Evolutionary conservation across 768 basidiomycete species (phyloP).

Genomic region (Lactarius sanguifluus): DNA sequence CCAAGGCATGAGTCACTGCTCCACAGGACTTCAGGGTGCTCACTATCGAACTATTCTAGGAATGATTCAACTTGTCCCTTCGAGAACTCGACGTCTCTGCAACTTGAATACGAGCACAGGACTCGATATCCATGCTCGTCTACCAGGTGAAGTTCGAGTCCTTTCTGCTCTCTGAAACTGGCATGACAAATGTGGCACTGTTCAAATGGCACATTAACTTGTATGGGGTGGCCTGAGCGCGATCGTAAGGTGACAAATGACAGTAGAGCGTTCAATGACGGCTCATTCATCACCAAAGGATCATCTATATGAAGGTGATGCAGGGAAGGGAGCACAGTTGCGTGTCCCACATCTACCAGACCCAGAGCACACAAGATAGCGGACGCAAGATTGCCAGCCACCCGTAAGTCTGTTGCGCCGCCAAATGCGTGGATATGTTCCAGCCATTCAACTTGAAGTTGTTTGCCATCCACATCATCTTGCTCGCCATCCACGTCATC

Average conservation of each 20-base stretch:
- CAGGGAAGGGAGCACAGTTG: not conserved
- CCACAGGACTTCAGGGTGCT: not conserved
- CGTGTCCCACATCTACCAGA: not conserved
- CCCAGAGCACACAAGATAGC: not conserved
- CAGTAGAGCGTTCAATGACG: not conserved
- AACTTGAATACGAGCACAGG: not conserved
- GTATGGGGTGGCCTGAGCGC: not conserved
- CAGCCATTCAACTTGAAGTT: too few relatives aligned
- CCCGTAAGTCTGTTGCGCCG: not conserved
- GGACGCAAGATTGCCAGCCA: not conserved
- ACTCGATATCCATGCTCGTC: not conserved
- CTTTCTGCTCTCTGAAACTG: not conserved
- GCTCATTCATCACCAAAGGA: not conserved
- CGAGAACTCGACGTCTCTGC: not conserved
- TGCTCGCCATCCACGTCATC: not conserved
- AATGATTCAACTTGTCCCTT: not conserved
- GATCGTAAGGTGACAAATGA: not conserved
- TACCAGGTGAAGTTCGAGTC: not conserved
- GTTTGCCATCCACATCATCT: not conserved
- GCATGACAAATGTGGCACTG: not conserved
- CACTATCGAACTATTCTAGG: not conserved
- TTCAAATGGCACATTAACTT: not conserved
- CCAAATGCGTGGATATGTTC: not conserved
- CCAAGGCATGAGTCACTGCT: fast-evolving
- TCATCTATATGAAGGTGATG: not conserved